Base-by-base conservation (phyloP, 2,329 filamentous ascomycete species). In the Fusarium avenaceum region DNA sequence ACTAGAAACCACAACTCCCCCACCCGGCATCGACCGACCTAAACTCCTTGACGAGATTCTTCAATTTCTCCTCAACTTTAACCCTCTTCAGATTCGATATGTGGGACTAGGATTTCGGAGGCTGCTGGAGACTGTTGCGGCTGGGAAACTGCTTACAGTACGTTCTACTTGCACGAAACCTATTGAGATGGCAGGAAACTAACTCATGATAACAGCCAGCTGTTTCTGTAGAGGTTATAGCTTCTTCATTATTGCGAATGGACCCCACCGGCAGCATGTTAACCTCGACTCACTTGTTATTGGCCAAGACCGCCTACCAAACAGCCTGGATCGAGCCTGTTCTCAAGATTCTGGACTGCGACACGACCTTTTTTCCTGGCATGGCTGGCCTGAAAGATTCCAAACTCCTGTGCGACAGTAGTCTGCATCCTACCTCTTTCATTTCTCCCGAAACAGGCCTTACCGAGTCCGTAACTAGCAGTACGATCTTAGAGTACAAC, bases 201-300 rank as follows among this genome's bases (percentile, higher is more conserved):
- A 57, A 66, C 46, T 22, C 63, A 26, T 58, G 35, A 13, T 32
- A 20, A 28, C 30, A 87, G 86, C 78, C 85, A 17, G 76, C 77
- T 1, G 76, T 85, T 49, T 80, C 84, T 0, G 79, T 85, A 14
- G 79, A 84, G 28, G 72, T 81, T 10, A 75, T 86, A 9, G 76
- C 83, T 8, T 76, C 76, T 3, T 89, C 89, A 5, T 84, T 94
- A 66, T 79, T 89, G 14, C 86, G 86, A 54, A 80, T 94, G 57
- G 91, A 94, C 68, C 89, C 90, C 3, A 84, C 85, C 14, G 87
- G 86, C 28, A 86, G 86, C 49, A 86, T 90, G 51, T 87, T 93
- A 70, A 93, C 90, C 6, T 85, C 85, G 6, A 83, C 83, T 28
- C 90, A 93, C 71, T 76, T 90, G 38, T 74, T 79, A 15, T 81